Evolutionary conservation across 2,329 filamentous ascomycete species (phyloP).

Genomic region (Diaporthe citrichinensis): DNA sequence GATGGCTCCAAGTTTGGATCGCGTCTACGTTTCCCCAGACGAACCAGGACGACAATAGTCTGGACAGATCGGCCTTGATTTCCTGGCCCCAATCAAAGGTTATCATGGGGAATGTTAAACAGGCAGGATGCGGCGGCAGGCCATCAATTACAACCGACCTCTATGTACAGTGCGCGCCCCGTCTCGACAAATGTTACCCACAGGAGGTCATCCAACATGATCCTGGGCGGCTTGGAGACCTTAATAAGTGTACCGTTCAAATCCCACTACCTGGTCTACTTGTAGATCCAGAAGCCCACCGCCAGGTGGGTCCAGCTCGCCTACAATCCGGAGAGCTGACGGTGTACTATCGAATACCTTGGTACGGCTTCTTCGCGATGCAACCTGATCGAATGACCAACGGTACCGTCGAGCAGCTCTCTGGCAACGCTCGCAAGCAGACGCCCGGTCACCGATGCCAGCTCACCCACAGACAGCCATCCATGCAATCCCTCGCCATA

Average conservation of each 20-base stretch:
- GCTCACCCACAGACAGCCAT: neutral
- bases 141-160: neutral
- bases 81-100: neutral
- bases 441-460: conserved; percentile 4
- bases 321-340: conserved; percentile 24
- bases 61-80: neutral
- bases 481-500: neutral
- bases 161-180: neutral
- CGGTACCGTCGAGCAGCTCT: neutral
- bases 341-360: conserved; percentile 6
- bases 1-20: neutral
- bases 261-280: neutral
- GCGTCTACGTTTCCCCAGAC: conserved; percentile 14
- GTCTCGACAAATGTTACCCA: conserved; percentile 8
- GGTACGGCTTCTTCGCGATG: conserved; percentile 14
- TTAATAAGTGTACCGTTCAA: conserved; percentile 30
- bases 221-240: neutral
- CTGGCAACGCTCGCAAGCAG: neutral
- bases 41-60: conserved; percentile 9
- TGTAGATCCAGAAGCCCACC: neutral
- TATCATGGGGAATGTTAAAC: conserved; percentile 2
- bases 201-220: neutral
- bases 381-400: neutral
- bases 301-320: conserved; percentile 18
- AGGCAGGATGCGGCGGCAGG: conserved; percentile 10